Base-by-base conservation (phyloP, 2,329 filamentous ascomycete species). In the Nemania sp. region DNA sequence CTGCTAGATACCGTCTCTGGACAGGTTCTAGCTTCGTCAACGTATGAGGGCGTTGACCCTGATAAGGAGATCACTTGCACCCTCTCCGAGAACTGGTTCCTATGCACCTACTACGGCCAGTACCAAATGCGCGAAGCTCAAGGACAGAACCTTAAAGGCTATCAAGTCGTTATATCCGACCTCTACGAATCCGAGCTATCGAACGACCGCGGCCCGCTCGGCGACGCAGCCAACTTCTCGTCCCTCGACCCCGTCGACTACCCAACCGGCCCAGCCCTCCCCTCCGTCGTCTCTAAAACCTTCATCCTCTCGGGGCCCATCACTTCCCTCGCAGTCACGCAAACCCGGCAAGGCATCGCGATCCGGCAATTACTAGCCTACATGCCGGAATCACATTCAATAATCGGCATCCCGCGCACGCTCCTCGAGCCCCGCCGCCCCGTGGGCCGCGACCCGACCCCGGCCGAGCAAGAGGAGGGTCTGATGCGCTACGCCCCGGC, bases 31-130 rank as follows among this genome's bases (percentile, higher is more conserved):
- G 80, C 90, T 60, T 84, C 89, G 1, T 80, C 83, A 40, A 82
- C 78, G 0, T 86, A 96, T 67, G 72, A 80, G 5, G 88, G 87
- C 3, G 85, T 96, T 28, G 92, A 97, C 67, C 78, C 82, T 1
- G 77, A 74, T 42, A 87, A 91, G 67, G 81, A 86, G 0, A 88
- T 96, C 56, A 79, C 88, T 19, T 91, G 91, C 36, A 82, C 85
- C 22, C 79, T 97, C 47, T 89, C 91, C 0, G 94, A 99, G 77
- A 97, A 99, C 73, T 97, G 93, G 91, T 92, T 95, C 67, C 81
- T 86, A 6, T 97, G 96, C 75, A 88, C 90, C 6, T 89, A 92
- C 71, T 88, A 82, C 64, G 82, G 80, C 30, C 74, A 82, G 63
- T 86, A 86, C 67, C 73, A 75, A 3, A 77, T 86, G 26, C 73